A percentile compares a stretch with the other conserved stretches of the same genome.
phyloP scores from a whole-genome alignment of 2,329 filamentous ascomycete genomes.

The Pestalotiopsis fici region DNA sequence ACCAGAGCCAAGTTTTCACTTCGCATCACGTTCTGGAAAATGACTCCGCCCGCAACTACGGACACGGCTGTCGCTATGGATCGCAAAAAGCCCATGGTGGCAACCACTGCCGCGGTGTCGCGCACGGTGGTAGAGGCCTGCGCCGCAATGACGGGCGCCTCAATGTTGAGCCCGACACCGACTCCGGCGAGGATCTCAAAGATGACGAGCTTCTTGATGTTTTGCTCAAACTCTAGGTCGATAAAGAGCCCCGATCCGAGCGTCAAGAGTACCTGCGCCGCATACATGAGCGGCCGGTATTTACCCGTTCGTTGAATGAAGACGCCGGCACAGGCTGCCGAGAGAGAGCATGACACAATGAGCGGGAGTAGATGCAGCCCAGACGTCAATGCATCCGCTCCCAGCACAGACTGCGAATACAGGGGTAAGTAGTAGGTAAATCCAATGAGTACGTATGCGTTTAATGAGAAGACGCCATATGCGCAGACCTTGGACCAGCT shows the following conservation, averaged over 20 bases:
- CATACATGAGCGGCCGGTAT: conserved; percentile 57
- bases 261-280: conserved; percentile 54
- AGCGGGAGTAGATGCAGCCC: conserved; percentile 64
- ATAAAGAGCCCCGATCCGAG: conserved; percentile 61
- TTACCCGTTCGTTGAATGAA: conserved; percentile 48
- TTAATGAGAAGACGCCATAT: conserved; percentile 46
- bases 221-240: conserved; percentile 51
- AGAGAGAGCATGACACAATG: conserved; percentile 47
- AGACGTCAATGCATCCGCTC: conserved; percentile 61
- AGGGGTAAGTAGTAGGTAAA: conserved; percentile 72
- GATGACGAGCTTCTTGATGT: conserved; percentile 48
- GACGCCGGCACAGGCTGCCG: conserved; percentile 37
- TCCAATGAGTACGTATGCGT: conserved; percentile 62
- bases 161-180: conserved; percentile 64
- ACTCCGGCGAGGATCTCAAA: conserved; percentile 62
- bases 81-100: conserved; percentile 61
- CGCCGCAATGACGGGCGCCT: conserved; percentile 62
- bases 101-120: conserved; percentile 65
- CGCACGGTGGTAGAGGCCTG: conserved; percentile 61
- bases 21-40: conserved; percentile 37
- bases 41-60: conserved; percentile 58
- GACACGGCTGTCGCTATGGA: conserved; percentile 59
- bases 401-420: conserved; percentile 70
- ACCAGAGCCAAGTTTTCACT: conserved; percentile 12
- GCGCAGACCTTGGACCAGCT: conserved; percentile 57